Percentiles rank a stretch among this genome's conserved stretches.
Conservation (phyloP, 495 filamentous ascomycete genomes). For the Thermothielavioides terrestris region DNA sequence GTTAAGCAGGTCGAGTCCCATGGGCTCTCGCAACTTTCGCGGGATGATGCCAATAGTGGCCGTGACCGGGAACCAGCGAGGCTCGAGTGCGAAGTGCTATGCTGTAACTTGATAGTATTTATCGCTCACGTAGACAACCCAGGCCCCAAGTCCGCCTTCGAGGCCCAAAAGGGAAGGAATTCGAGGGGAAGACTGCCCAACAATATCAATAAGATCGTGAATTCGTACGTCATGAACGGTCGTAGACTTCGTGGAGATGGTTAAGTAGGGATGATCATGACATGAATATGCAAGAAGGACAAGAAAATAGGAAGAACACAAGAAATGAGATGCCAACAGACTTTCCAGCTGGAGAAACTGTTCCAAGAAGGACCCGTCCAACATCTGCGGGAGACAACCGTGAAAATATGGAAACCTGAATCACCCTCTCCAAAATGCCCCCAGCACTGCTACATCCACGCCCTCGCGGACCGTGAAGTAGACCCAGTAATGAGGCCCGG, state of each 20-base stretch:
- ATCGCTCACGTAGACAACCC: too few relatives aligned
- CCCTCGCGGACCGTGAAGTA: neutral
- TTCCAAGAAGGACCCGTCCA: too few relatives aligned
- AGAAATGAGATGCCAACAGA: neutral
- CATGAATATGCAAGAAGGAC: neutral
- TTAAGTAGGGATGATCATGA: neutral
- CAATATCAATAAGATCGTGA: neutral
- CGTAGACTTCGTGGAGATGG: neutral
- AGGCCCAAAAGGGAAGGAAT: too few relatives aligned
- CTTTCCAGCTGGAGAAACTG: neutral
- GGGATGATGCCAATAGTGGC: too few relatives aligned
- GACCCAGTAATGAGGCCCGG: neutral
- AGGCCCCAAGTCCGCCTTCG: too few relatives aligned
- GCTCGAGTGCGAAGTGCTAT: too few relatives aligned
- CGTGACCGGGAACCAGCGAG: too few relatives aligned
- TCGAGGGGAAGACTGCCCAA: too few relatives aligned
- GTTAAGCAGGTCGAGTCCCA: too few relatives aligned
- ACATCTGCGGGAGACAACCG: neutral
- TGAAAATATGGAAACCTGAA: neutral
- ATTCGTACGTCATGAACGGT: neutral
- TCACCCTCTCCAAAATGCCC: neutral
- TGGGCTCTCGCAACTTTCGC: too few relatives aligned
- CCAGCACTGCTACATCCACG: neutral
- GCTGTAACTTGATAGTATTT: too few relatives aligned
- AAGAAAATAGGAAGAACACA: neutral